phyloP scores from a whole-genome alignment of 2,329 filamentous ascomycete genomes.

The Penicillium sp. region DNA sequence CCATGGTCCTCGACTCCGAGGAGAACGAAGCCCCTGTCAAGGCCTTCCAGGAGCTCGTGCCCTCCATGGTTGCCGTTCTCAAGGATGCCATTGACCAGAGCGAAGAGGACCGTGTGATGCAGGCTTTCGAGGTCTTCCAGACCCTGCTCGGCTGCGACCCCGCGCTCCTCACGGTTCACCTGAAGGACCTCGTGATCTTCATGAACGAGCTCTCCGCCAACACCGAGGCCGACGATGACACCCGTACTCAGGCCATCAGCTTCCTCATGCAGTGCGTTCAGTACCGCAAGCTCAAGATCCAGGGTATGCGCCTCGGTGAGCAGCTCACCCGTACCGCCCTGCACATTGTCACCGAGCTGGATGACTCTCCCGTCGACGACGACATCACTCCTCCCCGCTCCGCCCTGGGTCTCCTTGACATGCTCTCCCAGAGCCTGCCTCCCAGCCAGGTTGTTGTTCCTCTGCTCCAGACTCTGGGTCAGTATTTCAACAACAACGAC shows the following conservation, averaged over 20 bases:
- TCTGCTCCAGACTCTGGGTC: constrained; percentile 79
- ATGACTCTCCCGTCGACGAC: constrained; percentile 69
- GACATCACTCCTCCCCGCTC: constrained; percentile 82
- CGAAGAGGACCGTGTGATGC: constrained; percentile 84
- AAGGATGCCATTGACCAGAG: constrained; percentile 76
- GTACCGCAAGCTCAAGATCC: constrained; percentile 93
- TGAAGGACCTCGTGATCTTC: constrained; percentile 86
- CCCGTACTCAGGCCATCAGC: constrained; percentile 82
- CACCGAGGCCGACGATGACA: constrained; percentile 75
- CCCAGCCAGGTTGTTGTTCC: constrained; percentile 93
- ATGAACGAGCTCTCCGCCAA: constrained; percentile 86
- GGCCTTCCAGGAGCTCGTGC: constrained; percentile 76
- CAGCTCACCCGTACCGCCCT: constrained; percentile 84
- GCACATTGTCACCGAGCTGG: constrained; percentile 85
- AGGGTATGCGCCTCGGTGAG: constrained; percentile 82
- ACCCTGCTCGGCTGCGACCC: constrained; percentile 88
- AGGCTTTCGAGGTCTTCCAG: constrained; percentile 96
- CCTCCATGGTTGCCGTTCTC: constrained; percentile 83
- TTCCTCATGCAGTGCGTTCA: constrained; percentile 91
- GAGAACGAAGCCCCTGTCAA: constrained; percentile 73
- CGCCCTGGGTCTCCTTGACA: constrained; percentile 82
- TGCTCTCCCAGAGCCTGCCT: constrained; percentile 82
- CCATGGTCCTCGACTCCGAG: constrained; percentile 83
- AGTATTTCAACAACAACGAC: constrained; percentile 72
- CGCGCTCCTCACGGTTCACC: constrained; percentile 76